Conservation (phyloP, 1,284 basidiomycete genomes). For the Microbotryomycetes sp. region DNA sequence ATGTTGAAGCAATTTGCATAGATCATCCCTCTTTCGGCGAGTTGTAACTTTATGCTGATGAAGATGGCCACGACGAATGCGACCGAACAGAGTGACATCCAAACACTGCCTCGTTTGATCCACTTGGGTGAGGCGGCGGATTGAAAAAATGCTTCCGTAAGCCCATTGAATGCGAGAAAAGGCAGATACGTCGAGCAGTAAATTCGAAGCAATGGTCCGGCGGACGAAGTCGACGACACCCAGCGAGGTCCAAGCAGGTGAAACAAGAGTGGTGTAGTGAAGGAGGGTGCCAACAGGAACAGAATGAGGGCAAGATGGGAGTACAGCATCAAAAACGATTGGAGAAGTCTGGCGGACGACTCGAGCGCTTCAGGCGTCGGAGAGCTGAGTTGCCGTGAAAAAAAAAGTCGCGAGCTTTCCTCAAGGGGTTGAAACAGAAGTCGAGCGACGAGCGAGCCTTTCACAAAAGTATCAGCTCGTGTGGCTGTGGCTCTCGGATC, state of each 20-base stretch:
- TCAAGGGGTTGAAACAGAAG: conserved; percentile 89
- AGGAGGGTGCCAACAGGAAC: conserved; percentile 46
- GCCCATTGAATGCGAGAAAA: conserved; percentile 76
- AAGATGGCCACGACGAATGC: conserved; percentile 53
- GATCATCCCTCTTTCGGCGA: conserved; percentile 62
- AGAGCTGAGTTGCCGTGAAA: conserved; percentile 48
- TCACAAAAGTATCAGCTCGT: neutral
- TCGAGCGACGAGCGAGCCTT: conserved; percentile 82
- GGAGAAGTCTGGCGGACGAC: conserved; percentile 7
- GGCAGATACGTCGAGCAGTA: conserved; percentile 78
- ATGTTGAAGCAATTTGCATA: conserved; percentile 66
- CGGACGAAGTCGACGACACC: conserved; percentile 53
- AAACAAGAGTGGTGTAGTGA: conserved; percentile 59
- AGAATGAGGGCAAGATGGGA: conserved; percentile 62
- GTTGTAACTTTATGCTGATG: conserved; percentile 46
- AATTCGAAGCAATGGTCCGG: conserved; percentile 59
- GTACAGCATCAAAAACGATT: conserved; percentile 60
- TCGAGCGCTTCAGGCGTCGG: conserved; percentile 1
- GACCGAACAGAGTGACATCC: conserved; percentile 52
- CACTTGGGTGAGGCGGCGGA: conserved; percentile 61
- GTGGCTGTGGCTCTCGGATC: neutral
- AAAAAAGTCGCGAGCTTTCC: conserved; percentile 78
- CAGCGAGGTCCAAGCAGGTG: conserved; percentile 51
- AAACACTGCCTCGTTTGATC: conserved; percentile 56
- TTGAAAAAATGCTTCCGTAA: conserved; percentile 79